Percentiles rank a stretch among this genome's conserved stretches.
Conservation (phyloP, 2,329 filamentous ascomycete genomes). For the Nothophoma quercina region DNA sequence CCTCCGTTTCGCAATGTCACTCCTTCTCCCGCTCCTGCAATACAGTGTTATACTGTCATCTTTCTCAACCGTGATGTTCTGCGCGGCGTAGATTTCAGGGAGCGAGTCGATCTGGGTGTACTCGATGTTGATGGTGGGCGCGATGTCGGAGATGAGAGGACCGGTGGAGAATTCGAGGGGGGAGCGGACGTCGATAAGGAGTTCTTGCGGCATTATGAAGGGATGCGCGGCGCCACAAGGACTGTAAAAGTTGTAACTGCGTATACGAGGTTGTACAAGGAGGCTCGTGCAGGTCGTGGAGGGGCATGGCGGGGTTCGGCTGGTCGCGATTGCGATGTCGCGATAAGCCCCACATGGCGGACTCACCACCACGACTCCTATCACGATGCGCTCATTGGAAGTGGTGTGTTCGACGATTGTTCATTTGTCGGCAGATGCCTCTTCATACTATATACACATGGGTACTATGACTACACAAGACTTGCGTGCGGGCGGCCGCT, state of each 20-base stretch:
- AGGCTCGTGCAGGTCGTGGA: background rate
- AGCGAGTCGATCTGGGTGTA: slow-evolving; percentile 46
- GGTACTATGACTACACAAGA: slow-evolving; percentile 10
- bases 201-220: slow-evolving; percentile 19
- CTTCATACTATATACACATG: slow-evolving; percentile 9
- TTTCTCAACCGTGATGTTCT: slow-evolving; percentile 30
- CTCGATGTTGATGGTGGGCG: slow-evolving; percentile 47
- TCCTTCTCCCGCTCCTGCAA: slow-evolving; percentile 47
- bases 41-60: slow-evolving; percentile 47
- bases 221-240: background rate
- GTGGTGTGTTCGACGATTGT: slow-evolving; percentile 4
- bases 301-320: slow-evolving; percentile 6
- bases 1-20: slow-evolving; percentile 41
- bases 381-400: slow-evolving; percentile 1
- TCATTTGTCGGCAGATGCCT: slow-evolving; percentile 9
- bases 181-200: slow-evolving; percentile 49
- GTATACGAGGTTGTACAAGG: too few relatives aligned
- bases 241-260: background rate
- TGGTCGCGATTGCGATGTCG: background rate
- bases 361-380: background rate
- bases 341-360: slow-evolving; percentile 1
- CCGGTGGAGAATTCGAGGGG: slow-evolving; percentile 47
- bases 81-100: slow-evolving; percentile 27
- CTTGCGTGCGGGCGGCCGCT: slow-evolving; percentile 1
- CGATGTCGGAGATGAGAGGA: slow-evolving; percentile 33